Evolutionary conservation across 805 yeast genomes (phyloP), one percentile per base, ranked within the genome.

Genomic region (Myxozyma geophila): DNA sequence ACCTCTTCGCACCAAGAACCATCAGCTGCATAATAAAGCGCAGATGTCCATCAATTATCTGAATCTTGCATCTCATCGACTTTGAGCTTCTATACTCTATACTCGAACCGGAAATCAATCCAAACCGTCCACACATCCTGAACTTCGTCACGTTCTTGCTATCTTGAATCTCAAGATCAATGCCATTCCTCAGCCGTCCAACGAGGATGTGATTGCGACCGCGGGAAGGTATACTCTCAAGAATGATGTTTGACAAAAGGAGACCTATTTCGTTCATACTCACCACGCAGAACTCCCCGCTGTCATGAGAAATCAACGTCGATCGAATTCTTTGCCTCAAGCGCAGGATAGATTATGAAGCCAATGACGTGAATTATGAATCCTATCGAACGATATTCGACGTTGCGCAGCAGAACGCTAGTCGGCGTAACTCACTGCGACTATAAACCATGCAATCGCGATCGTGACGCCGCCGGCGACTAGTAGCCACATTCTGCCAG

Each of bases 231-330:
- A 83, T 44, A 78, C 80, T 77, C 7, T 81, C 69, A 61, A 81
- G 74, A 73, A 83, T 83, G 48, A 83, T 79, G 67, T 79, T 82
- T 33, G 84, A 77, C 7, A 86, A 78, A 54, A 83, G 80, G 62
- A 83, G 78, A 62, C 86, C 86, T 43, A 85, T 86, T 39, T 83
- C 80, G 67, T 83, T 83, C 23, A 85, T 86, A 62, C 83, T 76
- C 4, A 85, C 85, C 68, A 83, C 80, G 54, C 83, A 3, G 81
- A 75, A 10, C 80, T 77, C 36, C 84, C 84, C 9, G 83, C 78
- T 5, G 82, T 79, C 83, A 81, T 81, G 63, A 80, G 73, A 71
- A 80, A 80, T 61, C 80, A 77, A 70, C 81, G 0, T 78, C 81
- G 23, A 76, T 46, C 4, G 63, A 48, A 35, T 75, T 65, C 10